phyloP scores from a whole-genome alignment of 257 asterid genomes.

The Solanum virginianum region DNA sequence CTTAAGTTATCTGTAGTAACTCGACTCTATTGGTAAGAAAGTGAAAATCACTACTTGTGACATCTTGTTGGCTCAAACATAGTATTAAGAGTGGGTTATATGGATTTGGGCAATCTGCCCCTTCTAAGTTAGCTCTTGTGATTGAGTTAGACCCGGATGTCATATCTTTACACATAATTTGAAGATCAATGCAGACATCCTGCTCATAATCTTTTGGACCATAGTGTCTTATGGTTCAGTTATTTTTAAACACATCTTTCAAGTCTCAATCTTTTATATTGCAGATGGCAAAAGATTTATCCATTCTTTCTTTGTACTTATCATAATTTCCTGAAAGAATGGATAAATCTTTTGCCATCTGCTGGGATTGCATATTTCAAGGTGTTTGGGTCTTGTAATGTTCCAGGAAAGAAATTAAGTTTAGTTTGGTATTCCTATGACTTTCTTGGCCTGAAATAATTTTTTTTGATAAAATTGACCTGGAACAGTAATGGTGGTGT shows the following conservation, averaged over 20 bases:
- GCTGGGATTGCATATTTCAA: neutral
- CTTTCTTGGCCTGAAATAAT: constrained; percentile 2
- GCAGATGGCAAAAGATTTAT: no score
- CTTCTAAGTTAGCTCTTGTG: neutral
- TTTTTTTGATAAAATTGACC: neutral
- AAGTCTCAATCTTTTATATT: constrained; percentile 3
- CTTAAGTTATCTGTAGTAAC: neutral
- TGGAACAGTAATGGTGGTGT: constrained; percentile 11
- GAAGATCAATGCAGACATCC: neutral
- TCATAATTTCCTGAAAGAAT: neutral
- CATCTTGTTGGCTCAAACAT: neutral
- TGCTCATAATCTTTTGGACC: neutral
- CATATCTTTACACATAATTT: neutral
- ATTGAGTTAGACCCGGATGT: neutral
- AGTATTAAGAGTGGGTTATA: neutral
- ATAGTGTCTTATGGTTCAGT: neutral
- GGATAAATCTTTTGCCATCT: neutral
- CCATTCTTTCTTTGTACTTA: neutral
- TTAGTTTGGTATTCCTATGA: neutral
- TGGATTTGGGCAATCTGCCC: neutral
- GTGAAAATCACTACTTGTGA: neutral
- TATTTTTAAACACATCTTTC: neutral
- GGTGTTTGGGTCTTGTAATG: neutral
- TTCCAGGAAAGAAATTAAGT: neutral
- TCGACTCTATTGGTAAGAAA: neutral